Conservation (phyloP, 2,329 filamentous ascomycete genomes). For the Furcasterigmium furcatum region DNA sequence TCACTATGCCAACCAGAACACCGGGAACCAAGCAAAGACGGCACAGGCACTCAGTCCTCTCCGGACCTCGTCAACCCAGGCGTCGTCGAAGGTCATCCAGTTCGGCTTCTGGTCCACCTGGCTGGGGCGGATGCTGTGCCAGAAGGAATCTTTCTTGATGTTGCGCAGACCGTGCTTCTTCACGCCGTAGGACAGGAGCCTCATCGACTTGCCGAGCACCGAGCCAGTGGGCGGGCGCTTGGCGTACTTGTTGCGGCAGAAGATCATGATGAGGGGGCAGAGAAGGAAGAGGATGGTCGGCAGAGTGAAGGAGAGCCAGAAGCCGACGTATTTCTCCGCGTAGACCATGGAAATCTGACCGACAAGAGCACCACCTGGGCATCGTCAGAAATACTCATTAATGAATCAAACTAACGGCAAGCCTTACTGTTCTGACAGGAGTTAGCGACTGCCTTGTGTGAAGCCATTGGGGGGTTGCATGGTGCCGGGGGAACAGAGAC, state of each 20-base stretch:
- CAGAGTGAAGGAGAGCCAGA: constrained; percentile 45
- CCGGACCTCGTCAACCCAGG: constrained; percentile 61
- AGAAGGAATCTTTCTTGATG: constrained; percentile 43
- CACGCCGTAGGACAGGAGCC: constrained; percentile 5
- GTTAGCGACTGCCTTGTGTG: too few species aligned
- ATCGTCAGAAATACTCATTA: too few species aligned
- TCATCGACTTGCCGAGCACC: constrained; percentile 43
- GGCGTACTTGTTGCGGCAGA: constrained; percentile 30
- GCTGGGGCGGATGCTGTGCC: constrained; percentile 47
- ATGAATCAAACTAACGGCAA: too few species aligned
- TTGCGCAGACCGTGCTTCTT: constrained; percentile 27
- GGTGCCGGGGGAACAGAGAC: too few species aligned
- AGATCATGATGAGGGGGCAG: constrained; percentile 54
- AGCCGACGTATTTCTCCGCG: constrained; percentile 47
- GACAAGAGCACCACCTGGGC: constrained; percentile 52
- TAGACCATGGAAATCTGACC: constrained; percentile 54
- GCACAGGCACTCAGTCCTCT: constrained; percentile 52
- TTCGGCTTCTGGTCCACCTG: constrained; percentile 22
- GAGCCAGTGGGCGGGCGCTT: constrained; percentile 49
- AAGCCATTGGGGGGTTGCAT: too few species aligned
- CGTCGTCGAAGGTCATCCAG: constrained; percentile 65
- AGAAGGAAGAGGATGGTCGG: constrained; percentile 52
- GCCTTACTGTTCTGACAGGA: too few species aligned
- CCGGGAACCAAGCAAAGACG: constrained; percentile 42
- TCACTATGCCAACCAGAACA: constrained; percentile 12